A percentile compares a stretch with the other conserved stretches of the same genome.
These are phyloP conservation scores for Miamiensis avidus DNA, from an alignment of 169 alveolate species.

Conservation along the genomic window DNA sequence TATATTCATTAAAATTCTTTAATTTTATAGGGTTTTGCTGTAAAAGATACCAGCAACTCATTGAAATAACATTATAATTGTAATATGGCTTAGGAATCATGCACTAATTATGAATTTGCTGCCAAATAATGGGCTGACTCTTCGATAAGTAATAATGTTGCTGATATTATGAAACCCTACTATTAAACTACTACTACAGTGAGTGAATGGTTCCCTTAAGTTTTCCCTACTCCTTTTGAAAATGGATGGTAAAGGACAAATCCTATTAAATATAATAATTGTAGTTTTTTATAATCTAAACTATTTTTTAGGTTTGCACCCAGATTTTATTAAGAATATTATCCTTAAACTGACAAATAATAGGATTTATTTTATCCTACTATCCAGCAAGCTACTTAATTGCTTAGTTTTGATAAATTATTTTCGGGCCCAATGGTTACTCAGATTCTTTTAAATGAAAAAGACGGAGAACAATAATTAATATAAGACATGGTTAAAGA, in stretches of 20 bases:
- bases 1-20: too few species aligned
- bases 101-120: background rate
- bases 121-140: background rate
- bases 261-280: too few species aligned
- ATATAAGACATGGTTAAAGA: background rate
- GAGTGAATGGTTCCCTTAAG: background rate
- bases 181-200: background rate
- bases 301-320: too few species aligned
- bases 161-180: background rate
- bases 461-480: background rate
- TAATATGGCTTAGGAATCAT: background rate
- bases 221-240: background rate
- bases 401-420: background rate
- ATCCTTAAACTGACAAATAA: too few species aligned
- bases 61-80: background rate
- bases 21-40: too few species aligned
- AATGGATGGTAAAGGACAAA: background rate
- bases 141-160: background rate
- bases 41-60: too few species aligned
- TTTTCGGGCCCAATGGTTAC: background rate
- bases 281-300: too few species aligned
- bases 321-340: too few species aligned
- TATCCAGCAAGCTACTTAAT: background rate
- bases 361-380: too few species aligned
- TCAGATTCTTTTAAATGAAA: background rate